Evolutionary conservation across 345 rosid genomes (phyloP), one percentile per base, ranked within the genome.

Genomic region (Moricandia moricandioides): DNA sequence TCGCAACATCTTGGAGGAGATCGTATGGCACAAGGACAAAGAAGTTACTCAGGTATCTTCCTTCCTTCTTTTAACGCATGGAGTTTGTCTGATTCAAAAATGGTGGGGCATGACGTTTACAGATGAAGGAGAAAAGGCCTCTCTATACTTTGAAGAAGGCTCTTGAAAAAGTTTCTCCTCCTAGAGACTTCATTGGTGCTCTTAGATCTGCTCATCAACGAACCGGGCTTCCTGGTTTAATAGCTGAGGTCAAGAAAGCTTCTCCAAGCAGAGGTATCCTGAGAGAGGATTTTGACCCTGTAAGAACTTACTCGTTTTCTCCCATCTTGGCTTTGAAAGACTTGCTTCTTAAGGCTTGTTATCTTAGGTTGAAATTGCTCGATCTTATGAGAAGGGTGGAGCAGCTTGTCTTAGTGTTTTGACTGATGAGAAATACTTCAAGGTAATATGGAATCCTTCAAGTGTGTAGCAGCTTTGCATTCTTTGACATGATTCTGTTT

Each of bases 211-310:
- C 97, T 30, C 74, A 84, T 82, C 74, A 17, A 40, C 84, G 90
- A 51, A 90, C 97, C 40, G 89, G 91, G 3, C 63, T 92, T 5
- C 97, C 99, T 6, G 92, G 88, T 70, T 81, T 95, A 83, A 95
- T 92, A 75, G 99, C 99, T 73, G 99, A 95, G 81, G 97, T 95
- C 24, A 95, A 95, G 85, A 92, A 92, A 83, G 99, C 97, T 73
- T 95, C 99, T 71, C 99, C 98, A 5, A 95, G 94, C 65, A 87
- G 90, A 78, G 97, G 99, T 64, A 72, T 95, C 59, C 77, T 95
- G 4, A 84, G 99, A 81, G 97, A 90, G 83, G 81, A 92, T 81
- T 92, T 92, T 84, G 85, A 92, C 78, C 98, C 97, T 0, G 99
- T 92, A 75, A 81, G 82, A 64, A 43, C 40, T 8, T 17, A 2